Base-by-base conservation (phyloP, 805 yeast genomes). In the Zygoascus biomembranicola region DNA sequence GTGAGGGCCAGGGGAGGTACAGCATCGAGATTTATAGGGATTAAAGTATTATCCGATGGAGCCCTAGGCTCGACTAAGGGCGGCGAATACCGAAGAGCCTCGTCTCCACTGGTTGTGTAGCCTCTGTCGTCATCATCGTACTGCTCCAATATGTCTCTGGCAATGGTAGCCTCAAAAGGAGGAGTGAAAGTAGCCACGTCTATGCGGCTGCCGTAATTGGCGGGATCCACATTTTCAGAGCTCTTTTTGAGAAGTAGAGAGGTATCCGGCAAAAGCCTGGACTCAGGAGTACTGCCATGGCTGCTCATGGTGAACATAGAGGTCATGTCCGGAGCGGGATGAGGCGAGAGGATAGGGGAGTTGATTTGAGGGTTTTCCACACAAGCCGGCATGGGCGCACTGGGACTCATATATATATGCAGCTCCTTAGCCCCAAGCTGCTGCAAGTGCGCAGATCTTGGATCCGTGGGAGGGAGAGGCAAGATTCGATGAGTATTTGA, bases 1-100 rank as follows among this genome's bases (percentile, higher is more conserved):
- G 8, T 23, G 6, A 44, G 32, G 32, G 13, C 16, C 8, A 58
- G 49, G 2, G 61, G 61, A 5, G 59, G 53, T 26, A 57, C 57
- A 16, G 60, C 58, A 45, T 59, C 60, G 31, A 57, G 42, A 49
- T 57, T 57, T 49, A 57, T 50, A n/a, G 50, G 49, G 32, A 56
- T 56, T n/a, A 50, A 32, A 6, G 37, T 43, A 35, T 52, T 50
- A 41, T 51, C 47, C 19, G 26, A 26, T 5, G 58, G 58, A 32
- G 44, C 54, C 18, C 44, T 49, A 10, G 55, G 51, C 28, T 41
- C 48, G 32, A 49, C 39, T 32, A 14, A 4, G 31, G 39, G 39
- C 10, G 39, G 39, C 10, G 39, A 35, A 35, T 13, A 35, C 16
- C 39, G 5, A 4, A 35, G 8, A 35, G 16, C 5, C 13, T 35